These are phyloP conservation scores for Podaxis sp. DNA, from an alignment of 768 basidiomycete species.

Conservation along the genomic window DNA sequence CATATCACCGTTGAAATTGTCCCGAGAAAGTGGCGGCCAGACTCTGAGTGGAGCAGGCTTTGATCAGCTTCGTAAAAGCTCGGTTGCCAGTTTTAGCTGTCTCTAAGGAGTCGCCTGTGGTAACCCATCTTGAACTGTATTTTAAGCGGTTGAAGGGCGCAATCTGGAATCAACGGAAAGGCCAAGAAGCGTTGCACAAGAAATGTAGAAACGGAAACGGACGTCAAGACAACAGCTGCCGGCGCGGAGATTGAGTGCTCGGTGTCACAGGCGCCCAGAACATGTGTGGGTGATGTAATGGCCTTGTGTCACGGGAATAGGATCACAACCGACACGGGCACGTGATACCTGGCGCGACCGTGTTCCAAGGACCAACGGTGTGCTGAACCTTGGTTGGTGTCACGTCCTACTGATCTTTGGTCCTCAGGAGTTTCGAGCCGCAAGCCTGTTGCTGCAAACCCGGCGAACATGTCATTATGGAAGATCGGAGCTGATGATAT, in stretches of 20 bases:
- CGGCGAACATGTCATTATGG: constrained; percentile 46
- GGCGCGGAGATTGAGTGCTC: too few species aligned
- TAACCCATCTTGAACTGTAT: too few species aligned
- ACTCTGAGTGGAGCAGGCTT: neutral
- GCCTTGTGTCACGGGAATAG: neutral
- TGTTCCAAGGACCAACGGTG: neutral
- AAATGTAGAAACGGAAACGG: neutral
- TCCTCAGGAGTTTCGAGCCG: neutral
- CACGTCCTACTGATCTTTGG: neutral
- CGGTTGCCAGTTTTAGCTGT: neutral
- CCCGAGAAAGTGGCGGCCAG: constrained; percentile 1
- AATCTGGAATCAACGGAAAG: neutral
- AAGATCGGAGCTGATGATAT: constrained; percentile 46
- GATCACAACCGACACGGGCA: neutral
- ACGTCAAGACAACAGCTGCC: neutral
- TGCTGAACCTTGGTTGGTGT: neutral
- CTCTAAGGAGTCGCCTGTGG: too few species aligned
- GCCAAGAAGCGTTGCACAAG: neutral
- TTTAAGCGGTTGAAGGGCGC: neutral
- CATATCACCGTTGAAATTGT: neutral
- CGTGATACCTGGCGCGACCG: constrained; percentile 6
- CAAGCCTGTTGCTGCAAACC: constrained; percentile 6
- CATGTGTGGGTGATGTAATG: neutral
- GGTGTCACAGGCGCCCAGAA: neutral
- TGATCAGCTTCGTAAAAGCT: neutral